phyloP scores from a whole-genome alignment of 176 grass and related monocot species.

The sorghum (Sorghum bicolor) region Sorghum_bicolor_NCBIv3 NC_012870.2:77257001-77257500 shows the following conservation, averaged over 20 bases:
- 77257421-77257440: neutral
- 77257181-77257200: conserved; percentile 18
- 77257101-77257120: neutral
- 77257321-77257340: conserved; percentile 3
- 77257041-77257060: neutral
- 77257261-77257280: neutral
- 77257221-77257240: conserved; percentile 7
- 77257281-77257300: neutral
- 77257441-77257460: conserved; percentile 16
- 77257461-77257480: conserved; percentile 50
- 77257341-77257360: conserved; percentile 5
- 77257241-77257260: conserved; percentile 11
- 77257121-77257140: neutral
- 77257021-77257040: neutral
- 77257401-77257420: conserved; percentile 8
- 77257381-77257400: conserved; percentile 1
- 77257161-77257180: neutral
- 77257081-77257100: neutral
- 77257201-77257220: neutral
- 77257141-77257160: neutral
- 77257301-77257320: neutral
- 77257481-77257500: conserved; percentile 92
- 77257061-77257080: neutral
- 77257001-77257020: neutral
- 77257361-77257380: conserved; percentile 8